Evolutionary conservation across 768 basidiomycete genomes (phyloP), one percentile per base, ranked within the genome.

Genomic region (Auricularia sp.): DNA sequence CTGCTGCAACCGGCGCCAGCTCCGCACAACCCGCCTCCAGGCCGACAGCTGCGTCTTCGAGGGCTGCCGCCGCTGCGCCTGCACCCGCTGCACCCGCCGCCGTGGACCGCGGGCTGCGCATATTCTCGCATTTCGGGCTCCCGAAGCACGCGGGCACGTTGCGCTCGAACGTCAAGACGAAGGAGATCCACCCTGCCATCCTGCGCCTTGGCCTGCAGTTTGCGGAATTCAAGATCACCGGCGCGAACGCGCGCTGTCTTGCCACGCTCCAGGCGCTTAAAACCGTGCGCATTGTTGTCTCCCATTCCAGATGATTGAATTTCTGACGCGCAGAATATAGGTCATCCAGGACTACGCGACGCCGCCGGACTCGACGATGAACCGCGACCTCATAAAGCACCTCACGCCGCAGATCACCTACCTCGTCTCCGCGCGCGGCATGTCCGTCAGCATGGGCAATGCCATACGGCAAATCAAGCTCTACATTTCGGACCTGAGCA

Each of bases 161-260:
- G 77, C 78, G 23, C 69, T 78, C 54, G 78, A 76, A 43, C 79
- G 80, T 63, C 73, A 76, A 47, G 78, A 59, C 82, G 63, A 92
- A 93, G 72, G 88, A 92, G 70, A 90, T 98, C 47, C 97, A 98
- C 72, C 97, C 95, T 35, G 85, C 84, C 21, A 87, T 98, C 69
- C 78, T 93, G 65, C 82, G 89, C 62, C 84, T 98, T 8, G 95
- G 91, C 10, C 79, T 98, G 36, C 86, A 94, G 67, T 96, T 98
- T 76, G 85, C 91, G 7, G 87, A 90, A 69, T 98, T 98, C 77
- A 87, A 87, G 74, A 89, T 98, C 68, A 87, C 88, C 61, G 97
- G 97, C 7, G 91, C 94, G 14, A 98, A 99, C 74, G 96, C 97
- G 5, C 81, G 97, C 66, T 95, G 93, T 70, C 95, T 98, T 56